Evolutionary conservation across 768 basidiomycete species (phyloP), one percentile per base, ranked within the genome.

Genomic region (Boletus sensibilis): DNA sequence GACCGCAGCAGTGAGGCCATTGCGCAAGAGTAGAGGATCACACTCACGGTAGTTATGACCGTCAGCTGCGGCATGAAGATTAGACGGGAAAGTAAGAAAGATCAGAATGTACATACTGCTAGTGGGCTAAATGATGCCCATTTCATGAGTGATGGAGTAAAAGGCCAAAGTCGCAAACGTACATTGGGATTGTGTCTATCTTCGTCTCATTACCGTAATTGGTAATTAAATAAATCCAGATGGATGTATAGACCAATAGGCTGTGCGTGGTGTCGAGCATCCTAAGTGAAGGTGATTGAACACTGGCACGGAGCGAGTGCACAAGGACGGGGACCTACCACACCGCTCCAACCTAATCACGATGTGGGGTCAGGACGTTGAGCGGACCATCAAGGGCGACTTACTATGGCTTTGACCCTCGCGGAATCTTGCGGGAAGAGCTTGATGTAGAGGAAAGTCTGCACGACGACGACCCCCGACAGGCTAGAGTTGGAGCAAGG

Each of bases 181-280:
- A 82, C 82, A 75, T 74, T 16, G 80, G 76, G 46, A 83, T 78
- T 16, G 52, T 64, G 54, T 82, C 76, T 35, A 80, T 76, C 31
- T 66, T 70, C 2, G 52, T 46, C 4, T 51, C 51, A 9, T 77
- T 57, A 0, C 82, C 82, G 40, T 74, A 83, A 56, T 77, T 65
- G 1, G 55, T 50, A 52, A 84, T 78, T 3, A 83, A 62, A 55
- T 77, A 78, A 13, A 71, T 71, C 75, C 78, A 78, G 41, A 79
- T 62, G 1, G 78, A 73, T 21, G 66, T 52, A 46, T 70, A 72
- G 38, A 81, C 72, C 57, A 80, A 67, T 10, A 71, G 51, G 1
- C 77, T 78, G 55, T 81, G 80, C 4, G 62, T 52, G 20, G 71
- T 61, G 54, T 81, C 80, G 35, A 79, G 68, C 7, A 56, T 0